Conservation (phyloP, 1,139 yeast species). For the Magnusiomyces clavatus region DNA sequence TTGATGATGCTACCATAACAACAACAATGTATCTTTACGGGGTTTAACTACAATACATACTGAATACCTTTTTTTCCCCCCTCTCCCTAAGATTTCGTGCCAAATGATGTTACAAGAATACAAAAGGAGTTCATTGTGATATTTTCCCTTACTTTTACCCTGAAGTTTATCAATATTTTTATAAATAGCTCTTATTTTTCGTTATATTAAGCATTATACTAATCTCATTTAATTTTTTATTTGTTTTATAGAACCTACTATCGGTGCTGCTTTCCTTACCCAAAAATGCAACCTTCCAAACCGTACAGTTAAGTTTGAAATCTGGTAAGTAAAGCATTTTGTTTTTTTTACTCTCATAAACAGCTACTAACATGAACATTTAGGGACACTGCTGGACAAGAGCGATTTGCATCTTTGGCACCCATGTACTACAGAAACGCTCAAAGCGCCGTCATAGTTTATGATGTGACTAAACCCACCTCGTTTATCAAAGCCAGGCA, state of each 20-base stretch:
- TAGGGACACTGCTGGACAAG: conserved; percentile 96
- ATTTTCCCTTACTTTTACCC: too few relatives aligned
- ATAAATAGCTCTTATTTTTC: too few relatives aligned
- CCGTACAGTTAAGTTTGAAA: conserved; percentile 87
- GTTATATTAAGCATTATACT: too few relatives aligned
- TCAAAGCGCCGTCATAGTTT: conserved; percentile 95
- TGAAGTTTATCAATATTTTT: too few relatives aligned
- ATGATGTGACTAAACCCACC: conserved; percentile 95
- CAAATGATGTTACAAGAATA: too few relatives aligned
- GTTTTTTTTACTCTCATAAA: background rate
- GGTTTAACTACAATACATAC: too few relatives aligned
- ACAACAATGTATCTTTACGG: too few relatives aligned
- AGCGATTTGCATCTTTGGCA: conserved; percentile 90
- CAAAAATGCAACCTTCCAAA: conserved; percentile 91
- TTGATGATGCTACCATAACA: too few relatives aligned
- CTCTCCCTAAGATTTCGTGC: too few relatives aligned
- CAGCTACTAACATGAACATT: background rate
- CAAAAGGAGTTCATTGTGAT: too few relatives aligned
- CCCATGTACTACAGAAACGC: conserved; percentile 98
- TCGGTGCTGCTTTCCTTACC: conserved; percentile 95
- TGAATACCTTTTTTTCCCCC: too few relatives aligned
- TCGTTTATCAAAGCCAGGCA: conserved; percentile 96
- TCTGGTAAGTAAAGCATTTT: conserved; percentile 45
- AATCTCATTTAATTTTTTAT: background rate
- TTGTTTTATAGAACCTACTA: conserved; percentile 61